Evolutionary conservation across 106 monocot genomes (phyloP).

Genomic region (Dendrobium huoshanense): DNA sequence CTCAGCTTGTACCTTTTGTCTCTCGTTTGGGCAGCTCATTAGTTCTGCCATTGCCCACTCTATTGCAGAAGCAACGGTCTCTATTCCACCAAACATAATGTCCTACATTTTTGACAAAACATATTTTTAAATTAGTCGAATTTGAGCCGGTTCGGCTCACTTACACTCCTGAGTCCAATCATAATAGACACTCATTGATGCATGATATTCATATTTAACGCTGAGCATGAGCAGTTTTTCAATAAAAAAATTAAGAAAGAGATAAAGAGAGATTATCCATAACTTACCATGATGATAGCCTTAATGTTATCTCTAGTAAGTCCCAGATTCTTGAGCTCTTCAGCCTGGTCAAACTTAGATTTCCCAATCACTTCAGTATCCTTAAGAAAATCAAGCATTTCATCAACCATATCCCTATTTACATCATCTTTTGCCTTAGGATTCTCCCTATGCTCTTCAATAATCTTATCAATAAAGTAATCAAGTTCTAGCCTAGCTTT

Average conservation of each 20-base stretch:
- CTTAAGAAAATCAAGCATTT: constrained; percentile 38
- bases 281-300: constrained; percentile 55
- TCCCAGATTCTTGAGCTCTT: constrained; percentile 14
- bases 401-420: constrained; percentile 55
- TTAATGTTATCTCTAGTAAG: constrained; percentile 56
- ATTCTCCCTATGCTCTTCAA: constrained; percentile 54
- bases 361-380: background rate
- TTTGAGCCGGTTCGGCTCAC: too few relatives aligned
- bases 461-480: constrained; percentile 58
- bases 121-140: too few relatives aligned
- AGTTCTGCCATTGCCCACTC: constrained; percentile 73
- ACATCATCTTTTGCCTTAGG: constrained; percentile 25
- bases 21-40: constrained; percentile 28
- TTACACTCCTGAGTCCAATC: too few relatives aligned
- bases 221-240: too few relatives aligned
- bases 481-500: constrained; percentile 50
- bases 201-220: too few relatives aligned
- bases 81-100: constrained; percentile 64
- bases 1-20: constrained; percentile 37
- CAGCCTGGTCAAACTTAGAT: background rate
- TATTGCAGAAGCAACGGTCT: constrained; percentile 61
- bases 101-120: constrained; percentile 18
- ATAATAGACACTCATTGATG: too few relatives aligned
- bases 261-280: too few relatives aligned
- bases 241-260: too few relatives aligned